Evolutionary conservation across 306 rosid genomes (phyloP), one percentile per base, ranked within the genome.

Genomic region (Comarum palustre): DNA sequence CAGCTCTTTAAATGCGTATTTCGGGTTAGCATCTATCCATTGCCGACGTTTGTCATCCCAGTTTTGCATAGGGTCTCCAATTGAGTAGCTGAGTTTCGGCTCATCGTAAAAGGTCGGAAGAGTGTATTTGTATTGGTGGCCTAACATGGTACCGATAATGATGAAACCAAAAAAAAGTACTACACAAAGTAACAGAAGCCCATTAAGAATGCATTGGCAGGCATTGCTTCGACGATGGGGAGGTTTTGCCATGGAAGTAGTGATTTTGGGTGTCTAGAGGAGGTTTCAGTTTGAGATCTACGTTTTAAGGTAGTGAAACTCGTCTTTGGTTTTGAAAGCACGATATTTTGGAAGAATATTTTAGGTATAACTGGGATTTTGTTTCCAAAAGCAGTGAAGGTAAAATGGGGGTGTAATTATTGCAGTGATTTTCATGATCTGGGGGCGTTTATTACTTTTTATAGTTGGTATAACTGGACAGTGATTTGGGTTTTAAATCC

Each of bases 31-130:
- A 13, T 58, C 51, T 2, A 85, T 72, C 92, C 92, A 87, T 3
- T 76, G 31, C 0, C 54, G 77, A 12, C 86, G 75, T 34, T 85
- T 83, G 36, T 76, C 63, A 47, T 87, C 86, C 92, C 89, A 87
- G 1, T 85, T 59, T 32, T 65, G 47, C 1, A 84, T 0, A 1
- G 84, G 86, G 41, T 83, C 73, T 42, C 79, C 78, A 10, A 83
- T 72, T 22, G 86, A 73, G 47, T 82, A 87, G 59, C 60, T 76
- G 22, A 79, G 22, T 3, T 77, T 19, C 4, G 84, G 86, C 20
- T 81, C 80, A 29, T 85, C 89, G 59, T 82, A 87, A 77, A 87
- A 85, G 46, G 84, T 73, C 2, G 4, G 19, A 0, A 59, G 66
- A 4, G 75, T 59, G n/a, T n/a, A n/a, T n/a, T n/a, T n/a, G n/a